These are phyloP conservation scores for Tetrapisispora phaffii DNA, from an alignment of 805 yeast species.

Conservation along the genomic window DNA sequence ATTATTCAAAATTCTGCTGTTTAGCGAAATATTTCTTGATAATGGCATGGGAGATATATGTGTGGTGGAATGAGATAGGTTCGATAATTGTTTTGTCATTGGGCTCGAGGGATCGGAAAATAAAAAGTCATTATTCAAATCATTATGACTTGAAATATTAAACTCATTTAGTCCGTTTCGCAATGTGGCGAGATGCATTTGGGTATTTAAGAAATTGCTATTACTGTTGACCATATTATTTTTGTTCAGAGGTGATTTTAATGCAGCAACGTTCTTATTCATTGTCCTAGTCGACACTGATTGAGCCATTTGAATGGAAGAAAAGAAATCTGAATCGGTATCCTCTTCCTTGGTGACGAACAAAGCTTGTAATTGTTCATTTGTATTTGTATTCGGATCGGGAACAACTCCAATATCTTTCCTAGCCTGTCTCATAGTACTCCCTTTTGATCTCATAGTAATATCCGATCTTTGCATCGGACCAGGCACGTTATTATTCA, in stretches of 20 bases:
- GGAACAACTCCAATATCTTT: too few species aligned
- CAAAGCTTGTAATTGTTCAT: not conserved
- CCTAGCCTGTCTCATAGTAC: too few species aligned
- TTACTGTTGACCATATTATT: not conserved
- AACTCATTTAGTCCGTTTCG: not conserved
- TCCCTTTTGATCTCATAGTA: too few species aligned
- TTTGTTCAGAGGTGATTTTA: not conserved
- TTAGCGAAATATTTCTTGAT: not conserved
- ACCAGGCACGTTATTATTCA: too few species aligned
- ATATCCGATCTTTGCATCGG: too few species aligned
- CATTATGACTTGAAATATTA: not conserved
- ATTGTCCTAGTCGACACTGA: not conserved
- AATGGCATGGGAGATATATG: not conserved
- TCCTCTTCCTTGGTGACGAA: not conserved
- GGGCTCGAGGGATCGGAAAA: slow-evolving; percentile 3
- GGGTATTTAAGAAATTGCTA: not conserved
- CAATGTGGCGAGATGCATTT: not conserved
- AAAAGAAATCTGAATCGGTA: not conserved
- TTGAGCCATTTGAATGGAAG: not conserved
- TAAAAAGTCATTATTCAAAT: not conserved
- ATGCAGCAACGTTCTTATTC: not conserved
- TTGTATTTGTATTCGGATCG: not conserved
- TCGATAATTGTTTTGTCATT: slow-evolving; percentile 1
- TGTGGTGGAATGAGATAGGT: not conserved
- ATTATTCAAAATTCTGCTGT: not conserved